Evolutionary conservation across 768 basidiomycete genomes (phyloP).

Genomic region (Heimioporus sp.): DNA sequence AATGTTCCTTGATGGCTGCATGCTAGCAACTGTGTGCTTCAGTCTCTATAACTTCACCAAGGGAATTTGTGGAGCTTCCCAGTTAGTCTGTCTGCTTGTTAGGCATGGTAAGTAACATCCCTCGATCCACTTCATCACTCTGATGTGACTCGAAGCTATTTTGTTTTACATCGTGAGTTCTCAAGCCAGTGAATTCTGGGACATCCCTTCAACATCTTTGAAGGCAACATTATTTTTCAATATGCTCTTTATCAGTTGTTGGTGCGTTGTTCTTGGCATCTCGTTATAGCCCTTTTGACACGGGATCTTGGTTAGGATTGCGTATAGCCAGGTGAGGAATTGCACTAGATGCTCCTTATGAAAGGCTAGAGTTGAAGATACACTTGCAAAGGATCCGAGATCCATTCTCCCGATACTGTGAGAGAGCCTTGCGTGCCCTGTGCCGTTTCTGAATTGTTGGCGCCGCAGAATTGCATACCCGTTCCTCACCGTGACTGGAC

Average conservation of each 20-base stretch:
- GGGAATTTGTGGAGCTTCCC: not conserved
- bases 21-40: not conserved
- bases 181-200: no score
- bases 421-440: not conserved
- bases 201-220: not conserved
- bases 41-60: not conserved
- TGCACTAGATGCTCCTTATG: no score
- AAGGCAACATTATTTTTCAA: not conserved
- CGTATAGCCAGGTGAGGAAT: no score
- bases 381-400: not conserved
- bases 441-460: not conserved
- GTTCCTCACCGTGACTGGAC: not conserved
- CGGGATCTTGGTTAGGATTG: not conserved
- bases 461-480: no score
- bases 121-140: not conserved
- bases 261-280: not conserved
- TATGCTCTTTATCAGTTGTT: not conserved
- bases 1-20: not conserved
- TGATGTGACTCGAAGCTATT: not conserved
- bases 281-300: not conserved
- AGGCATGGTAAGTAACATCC: constrained; percentile 10
- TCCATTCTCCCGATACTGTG: not conserved
- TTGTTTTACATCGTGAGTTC: constrained; percentile 3
- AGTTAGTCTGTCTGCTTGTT: not conserved
- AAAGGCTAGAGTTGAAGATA: no score